Base-by-base conservation (phyloP, 139 green algal genomes). In the Micractinium sp. region DNA sequence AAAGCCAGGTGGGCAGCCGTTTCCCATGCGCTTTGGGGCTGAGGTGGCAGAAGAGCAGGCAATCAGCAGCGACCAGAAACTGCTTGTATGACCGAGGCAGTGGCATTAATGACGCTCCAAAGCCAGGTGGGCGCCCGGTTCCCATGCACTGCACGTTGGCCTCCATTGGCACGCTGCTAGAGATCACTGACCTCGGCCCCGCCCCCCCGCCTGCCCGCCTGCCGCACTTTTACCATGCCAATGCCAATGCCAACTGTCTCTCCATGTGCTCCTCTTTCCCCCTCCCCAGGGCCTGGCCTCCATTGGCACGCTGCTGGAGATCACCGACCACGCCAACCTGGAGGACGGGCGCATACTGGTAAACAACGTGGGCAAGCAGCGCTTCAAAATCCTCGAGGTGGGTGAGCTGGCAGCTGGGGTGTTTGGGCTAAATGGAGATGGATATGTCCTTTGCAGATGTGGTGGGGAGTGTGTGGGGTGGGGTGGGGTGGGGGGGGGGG, bases 291-390 rank as follows among this genome's bases (percentile, higher is more conserved):
- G 91, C 79, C 61, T 94, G 9, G 89, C 92, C 25, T 73, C 67
- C 67, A 67, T 93, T 2, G 93, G 93, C 63, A 94, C 91, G 4
- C 63, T 91, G 41, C 88, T 95, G 61, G 88, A 94, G n/a, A 95
- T 95, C 82, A 86, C 76, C 16, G 67, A 87, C 18, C 93, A 95
- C 76, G 35, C 74, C n/a, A 88, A 82, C 27, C 71, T 94, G 47
- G 88, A 92, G 7, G 93, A 93, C 74, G 93, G 93, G 33, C 76
- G 93, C 39, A 60, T 95, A 20, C 67, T 91, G 56, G 90, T 95
- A 63, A 66, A 90, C 35, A 92, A 85, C 71, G 60, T 89, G 16
- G 92, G 92, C 19, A 47, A 33, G 60, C 56, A 89, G 75, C 76
- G 75, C 16, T 89, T 89, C 41, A 76, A 66, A 13, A 87, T 87